Evolutionary conservation across 2,329 filamentous ascomycete genomes (phyloP).

Genomic region (Aspergillus niger): DNA sequence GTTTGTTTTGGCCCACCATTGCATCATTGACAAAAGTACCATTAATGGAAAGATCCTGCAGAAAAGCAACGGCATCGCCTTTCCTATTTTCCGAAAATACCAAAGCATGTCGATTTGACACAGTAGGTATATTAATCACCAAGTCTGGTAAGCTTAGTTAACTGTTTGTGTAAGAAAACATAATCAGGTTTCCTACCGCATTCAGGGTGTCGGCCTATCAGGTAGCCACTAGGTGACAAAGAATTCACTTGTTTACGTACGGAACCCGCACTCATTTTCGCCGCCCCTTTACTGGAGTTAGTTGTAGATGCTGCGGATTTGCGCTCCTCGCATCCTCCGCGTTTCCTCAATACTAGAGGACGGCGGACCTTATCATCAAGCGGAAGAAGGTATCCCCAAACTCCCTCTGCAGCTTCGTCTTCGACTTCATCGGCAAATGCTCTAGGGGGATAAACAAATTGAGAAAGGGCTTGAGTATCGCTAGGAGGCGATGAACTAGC

Average conservation of each 20-base stretch:
- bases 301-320: conserved; percentile 41
- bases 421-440: conserved; percentile 78
- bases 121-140: conserved; percentile 71
- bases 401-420: conserved; percentile 79
- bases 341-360: conserved; percentile 72
- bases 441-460: conserved; percentile 73
- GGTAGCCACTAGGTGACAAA: conserved; percentile 75
- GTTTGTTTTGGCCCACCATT: conserved; percentile 86
- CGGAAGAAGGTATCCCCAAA: conserved; percentile 94
- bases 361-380: conserved; percentile 71
- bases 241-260: conserved; percentile 59
- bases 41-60: conserved; percentile 94
- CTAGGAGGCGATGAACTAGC: conserved; percentile 66
- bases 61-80: conserved; percentile 65
- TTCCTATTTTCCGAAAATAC: conserved; percentile 58
- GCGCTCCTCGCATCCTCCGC: conserved; percentile 66
- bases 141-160: conserved; percentile 57
- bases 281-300: conserved; percentile 43
- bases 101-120: conserved; percentile 75
- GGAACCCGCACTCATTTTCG: conserved; percentile 56
- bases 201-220: conserved; percentile 90
- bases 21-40: conserved; percentile 95
- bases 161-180: not conserved
- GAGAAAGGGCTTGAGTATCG: conserved; percentile 78
- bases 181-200: conserved; percentile 66